Evolutionary conservation across 805 yeast genomes (phyloP).

Genomic region (Isabelozyma rhagii): DNA sequence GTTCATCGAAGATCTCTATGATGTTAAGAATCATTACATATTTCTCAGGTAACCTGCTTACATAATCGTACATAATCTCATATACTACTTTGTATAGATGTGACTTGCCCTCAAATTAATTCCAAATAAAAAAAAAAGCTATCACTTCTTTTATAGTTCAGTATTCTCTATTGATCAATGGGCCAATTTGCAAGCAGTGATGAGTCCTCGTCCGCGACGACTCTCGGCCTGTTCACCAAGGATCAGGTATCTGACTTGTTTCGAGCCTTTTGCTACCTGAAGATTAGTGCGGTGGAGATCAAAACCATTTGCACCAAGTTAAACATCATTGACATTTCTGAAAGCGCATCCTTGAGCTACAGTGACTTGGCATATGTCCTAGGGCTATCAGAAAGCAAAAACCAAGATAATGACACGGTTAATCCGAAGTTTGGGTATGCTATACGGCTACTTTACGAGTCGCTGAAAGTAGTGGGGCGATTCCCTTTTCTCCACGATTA

Average conservation of each 20-base stretch:
- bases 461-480: slow-evolving; percentile 41
- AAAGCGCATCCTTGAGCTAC: slow-evolving; percentile 11
- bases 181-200: slow-evolving; percentile 14
- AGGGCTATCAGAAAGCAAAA: slow-evolving; percentile 10
- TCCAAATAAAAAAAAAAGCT: not conserved
- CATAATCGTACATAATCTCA: too few species aligned
- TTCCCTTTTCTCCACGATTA: slow-evolving; percentile 47
- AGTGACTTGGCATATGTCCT: slow-evolving; percentile 20
- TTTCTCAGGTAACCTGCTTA: too few species aligned
- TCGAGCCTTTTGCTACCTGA: slow-evolving; percentile 10
- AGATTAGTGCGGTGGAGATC: slow-evolving; percentile 17
- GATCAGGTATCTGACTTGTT: slow-evolving; percentile 17
- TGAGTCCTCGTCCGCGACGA: not conserved
- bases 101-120: not conserved
- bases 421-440: slow-evolving; percentile 3
- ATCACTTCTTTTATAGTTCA: not conserved
- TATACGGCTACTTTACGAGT: slow-evolving; percentile 31
- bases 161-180: slow-evolving; percentile 6
- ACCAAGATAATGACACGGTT: slow-evolving; percentile 2
- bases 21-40: not conserved
- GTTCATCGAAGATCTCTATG: not conserved
- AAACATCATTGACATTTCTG: slow-evolving; percentile 11
- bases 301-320: slow-evolving; percentile 12
- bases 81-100: too few species aligned
- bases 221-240: slow-evolving; percentile 15